phyloP scores from a whole-genome alignment of 345 rosid species.

The Diplotaxis tenuifolia region DNA sequence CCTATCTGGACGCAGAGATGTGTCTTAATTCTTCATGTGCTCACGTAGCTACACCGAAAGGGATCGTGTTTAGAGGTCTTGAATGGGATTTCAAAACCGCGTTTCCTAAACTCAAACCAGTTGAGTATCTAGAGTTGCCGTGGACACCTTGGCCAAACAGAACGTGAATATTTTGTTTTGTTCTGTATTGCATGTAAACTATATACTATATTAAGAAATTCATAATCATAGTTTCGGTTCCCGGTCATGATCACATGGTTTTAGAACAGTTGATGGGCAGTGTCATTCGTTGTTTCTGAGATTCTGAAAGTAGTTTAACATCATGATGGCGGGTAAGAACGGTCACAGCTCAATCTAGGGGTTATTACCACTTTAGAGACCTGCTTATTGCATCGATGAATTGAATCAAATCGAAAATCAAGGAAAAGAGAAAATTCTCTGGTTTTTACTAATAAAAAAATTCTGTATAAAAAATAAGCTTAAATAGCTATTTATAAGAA shows the following conservation, averaged over 20 bases:
- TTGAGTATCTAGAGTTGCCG: constrained; percentile 30
- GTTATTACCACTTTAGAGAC: too few relatives aligned
- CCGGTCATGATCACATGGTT: neutral
- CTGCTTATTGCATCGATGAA: too few relatives aligned
- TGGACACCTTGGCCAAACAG: constrained; percentile 40
- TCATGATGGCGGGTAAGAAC: too few relatives aligned
- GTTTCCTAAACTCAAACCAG: constrained; percentile 31
- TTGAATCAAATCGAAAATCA: too few relatives aligned
- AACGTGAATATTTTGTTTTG: neutral
- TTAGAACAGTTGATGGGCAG: too few relatives aligned
- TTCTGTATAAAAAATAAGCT: too few relatives aligned
- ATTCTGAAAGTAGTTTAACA: too few relatives aligned
- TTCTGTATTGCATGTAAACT: constrained; percentile 21
- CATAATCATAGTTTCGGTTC: constrained; percentile 24
- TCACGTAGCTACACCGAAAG: constrained; percentile 30
- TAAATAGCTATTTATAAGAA: too few relatives aligned
- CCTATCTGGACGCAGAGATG: constrained; percentile 29
- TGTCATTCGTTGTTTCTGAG: too few relatives aligned
- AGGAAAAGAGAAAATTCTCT: too few relatives aligned
- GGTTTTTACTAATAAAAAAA: too few relatives aligned
- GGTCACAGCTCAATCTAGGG: too few relatives aligned
- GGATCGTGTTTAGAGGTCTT: constrained; percentile 32
- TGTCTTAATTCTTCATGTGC: constrained; percentile 32
- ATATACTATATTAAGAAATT: constrained; percentile 11
- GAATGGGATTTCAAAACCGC: constrained; percentile 33